Percentiles rank a stretch among this genome's conserved stretches.
Conservation (phyloP, 768 basidiomycete genomes). For the Pisolithus tinctorius region DNA sequence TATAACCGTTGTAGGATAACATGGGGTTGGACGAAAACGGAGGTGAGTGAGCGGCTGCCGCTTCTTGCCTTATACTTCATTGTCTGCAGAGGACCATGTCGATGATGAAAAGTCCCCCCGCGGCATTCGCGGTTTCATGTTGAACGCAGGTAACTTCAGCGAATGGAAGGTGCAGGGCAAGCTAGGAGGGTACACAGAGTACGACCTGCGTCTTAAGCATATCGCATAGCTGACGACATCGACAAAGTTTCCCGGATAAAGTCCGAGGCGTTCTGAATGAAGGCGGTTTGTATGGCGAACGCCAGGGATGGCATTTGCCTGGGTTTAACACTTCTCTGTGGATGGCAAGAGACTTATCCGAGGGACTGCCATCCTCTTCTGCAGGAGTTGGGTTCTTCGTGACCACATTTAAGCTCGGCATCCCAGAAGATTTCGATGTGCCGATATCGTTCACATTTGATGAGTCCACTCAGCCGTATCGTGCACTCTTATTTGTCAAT, state of each 20-base stretch:
- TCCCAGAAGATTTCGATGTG: slow-evolving; percentile 57
- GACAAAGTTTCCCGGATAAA: slow-evolving; percentile 66
- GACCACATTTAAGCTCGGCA: slow-evolving; percentile 58
- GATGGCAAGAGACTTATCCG: slow-evolving; percentile 46
- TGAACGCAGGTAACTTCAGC: slow-evolving; percentile 55
- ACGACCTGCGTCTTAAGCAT: slow-evolving; percentile 12
- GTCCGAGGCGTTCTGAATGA: slow-evolving; percentile 64
- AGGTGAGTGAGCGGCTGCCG: slow-evolving; percentile 27
- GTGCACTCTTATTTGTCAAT: slow-evolving; percentile 71
- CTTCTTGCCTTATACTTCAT: slow-evolving; percentile 1
- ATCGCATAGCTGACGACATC: background rate
- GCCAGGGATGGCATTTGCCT: slow-evolving; percentile 70
- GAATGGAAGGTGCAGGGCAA: slow-evolving; percentile 74
- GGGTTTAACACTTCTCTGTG: slow-evolving; percentile 61
- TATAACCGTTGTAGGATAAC: slow-evolving; percentile 47
- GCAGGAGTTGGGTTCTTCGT: slow-evolving; percentile 82
- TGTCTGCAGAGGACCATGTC: slow-evolving; percentile 26
- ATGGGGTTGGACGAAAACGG: slow-evolving; percentile 70
- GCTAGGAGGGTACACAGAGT: slow-evolving; percentile 64
- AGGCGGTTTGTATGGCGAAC: slow-evolving; percentile 66
- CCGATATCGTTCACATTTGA: slow-evolving; percentile 70
- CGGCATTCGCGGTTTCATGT: slow-evolving; percentile 69
- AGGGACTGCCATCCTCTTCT: slow-evolving; percentile 47
- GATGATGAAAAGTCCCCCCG: slow-evolving; percentile 66
- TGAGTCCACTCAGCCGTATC: slow-evolving; percentile 57